Conservation (phyloP, 1,139 yeast species). For the Candida anutae region DNA sequence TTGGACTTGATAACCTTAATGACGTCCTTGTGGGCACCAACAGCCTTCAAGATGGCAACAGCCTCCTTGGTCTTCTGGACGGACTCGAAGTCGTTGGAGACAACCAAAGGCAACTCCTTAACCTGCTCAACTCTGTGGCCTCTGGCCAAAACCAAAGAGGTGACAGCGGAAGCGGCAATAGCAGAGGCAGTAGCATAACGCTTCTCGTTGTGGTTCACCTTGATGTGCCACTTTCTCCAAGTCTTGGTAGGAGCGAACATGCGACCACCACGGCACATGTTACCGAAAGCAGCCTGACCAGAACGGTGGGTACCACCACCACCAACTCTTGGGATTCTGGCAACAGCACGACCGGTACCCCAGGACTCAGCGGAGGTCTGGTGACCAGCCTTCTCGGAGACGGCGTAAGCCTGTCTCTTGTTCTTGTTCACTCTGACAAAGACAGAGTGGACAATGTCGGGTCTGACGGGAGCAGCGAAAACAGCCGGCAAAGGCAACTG, state of each 20-base stretch:
- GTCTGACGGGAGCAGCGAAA: slow-evolving; percentile 99
- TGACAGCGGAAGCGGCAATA: slow-evolving; percentile 98
- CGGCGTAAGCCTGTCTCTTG: slow-evolving; percentile 99
- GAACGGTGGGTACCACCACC: slow-evolving; percentile 99
- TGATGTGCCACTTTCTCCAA: slow-evolving; percentile 99
- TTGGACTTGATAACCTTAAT: slow-evolving; percentile 97
- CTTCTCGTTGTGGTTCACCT: slow-evolving; percentile 99
- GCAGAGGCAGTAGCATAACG: slow-evolving; percentile 99
- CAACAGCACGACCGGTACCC: slow-evolving; percentile 99
- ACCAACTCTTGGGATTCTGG: slow-evolving; percentile 99
- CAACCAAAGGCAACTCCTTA: slow-evolving; percentile 98
- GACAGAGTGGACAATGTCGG: slow-evolving; percentile 98
- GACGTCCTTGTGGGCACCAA: slow-evolving; percentile 98
- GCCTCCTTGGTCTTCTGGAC: slow-evolving; percentile 98
- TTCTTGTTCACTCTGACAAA: slow-evolving; percentile 98
- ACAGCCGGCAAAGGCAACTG: slow-evolving; percentile 96
- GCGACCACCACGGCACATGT: slow-evolving; percentile 99
- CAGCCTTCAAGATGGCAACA: slow-evolving; percentile 94
- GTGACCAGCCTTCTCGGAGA: slow-evolving; percentile 98
- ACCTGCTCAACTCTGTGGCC: slow-evolving; percentile 99
- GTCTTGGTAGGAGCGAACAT: slow-evolving; percentile 99
- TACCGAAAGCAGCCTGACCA: slow-evolving; percentile 99
- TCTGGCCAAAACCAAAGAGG: slow-evolving; percentile 98
- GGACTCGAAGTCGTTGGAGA: slow-evolving; percentile 87
- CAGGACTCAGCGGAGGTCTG: slow-evolving; percentile 99